These are phyloP conservation scores for Acacia acuminata DNA, from an alignment of 306 rosid species.

Conservation along the genomic window DNA sequence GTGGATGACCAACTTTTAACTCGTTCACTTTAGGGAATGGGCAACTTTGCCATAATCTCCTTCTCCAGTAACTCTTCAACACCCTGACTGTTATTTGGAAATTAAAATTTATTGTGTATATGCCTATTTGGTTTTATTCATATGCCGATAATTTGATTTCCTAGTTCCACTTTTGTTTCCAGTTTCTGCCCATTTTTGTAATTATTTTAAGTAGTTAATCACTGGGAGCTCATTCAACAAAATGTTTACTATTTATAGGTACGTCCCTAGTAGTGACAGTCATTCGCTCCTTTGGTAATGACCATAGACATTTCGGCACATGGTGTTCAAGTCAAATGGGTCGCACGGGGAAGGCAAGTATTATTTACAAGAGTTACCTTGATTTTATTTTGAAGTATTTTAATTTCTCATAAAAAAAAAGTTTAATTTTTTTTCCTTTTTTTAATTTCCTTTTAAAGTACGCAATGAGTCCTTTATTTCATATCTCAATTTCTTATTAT, in stretches of 20 bases:
- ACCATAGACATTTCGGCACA: conserved; percentile 76
- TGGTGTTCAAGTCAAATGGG: conserved; percentile 89
- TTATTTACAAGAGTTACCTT: conserved; percentile 16
- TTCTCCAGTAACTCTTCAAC: conserved; percentile 5
- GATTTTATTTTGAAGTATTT: conserved; percentile 12
- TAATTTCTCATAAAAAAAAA: background rate
- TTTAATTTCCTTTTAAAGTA: background rate
- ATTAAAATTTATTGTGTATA: conserved; percentile 15
- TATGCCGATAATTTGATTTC: conserved; percentile 11
- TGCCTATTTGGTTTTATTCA: conserved; percentile 13
- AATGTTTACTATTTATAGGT: conserved; percentile 47
- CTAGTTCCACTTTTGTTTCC: conserved; percentile 9
- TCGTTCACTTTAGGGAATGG: conserved; percentile 13
- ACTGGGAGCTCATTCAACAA: conserved; percentile 30
- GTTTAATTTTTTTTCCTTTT: background rate
- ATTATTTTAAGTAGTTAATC: conserved; percentile 8
- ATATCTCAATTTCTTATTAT: background rate
- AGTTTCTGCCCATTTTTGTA: conserved; percentile 11
- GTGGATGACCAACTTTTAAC: conserved; percentile 22
- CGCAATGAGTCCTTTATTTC: conserved; percentile 11
- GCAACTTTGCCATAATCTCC: conserved; percentile 26
- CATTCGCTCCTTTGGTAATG: conserved; percentile 84
- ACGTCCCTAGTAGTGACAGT: conserved; percentile 89
- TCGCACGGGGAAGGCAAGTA: conserved; percentile 84
- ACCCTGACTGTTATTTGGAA: conserved; percentile 15